Evolutionary conservation across 2,329 filamentous ascomycete genomes (phyloP), one percentile per base, ranked within the genome.

Genomic region (Ophiostoma angusticollis): DNA sequence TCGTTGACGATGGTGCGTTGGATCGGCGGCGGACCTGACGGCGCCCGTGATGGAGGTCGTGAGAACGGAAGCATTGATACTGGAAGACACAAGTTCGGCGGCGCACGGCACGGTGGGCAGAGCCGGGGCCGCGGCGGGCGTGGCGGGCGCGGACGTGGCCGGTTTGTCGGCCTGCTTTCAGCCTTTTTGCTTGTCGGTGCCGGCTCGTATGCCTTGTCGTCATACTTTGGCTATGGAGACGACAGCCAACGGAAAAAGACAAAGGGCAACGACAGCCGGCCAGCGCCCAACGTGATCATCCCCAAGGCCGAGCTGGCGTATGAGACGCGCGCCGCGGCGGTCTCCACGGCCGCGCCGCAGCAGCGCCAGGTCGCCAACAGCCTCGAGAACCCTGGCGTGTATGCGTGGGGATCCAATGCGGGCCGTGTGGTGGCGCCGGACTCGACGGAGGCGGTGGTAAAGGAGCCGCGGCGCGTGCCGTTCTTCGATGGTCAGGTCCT

Each of bases 341-440:
- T 24, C 3, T 9, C 68, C 45, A 64, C 68, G 18, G 57, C 62
- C 1, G 78, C 75, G 6, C 84, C 87, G 80, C 84, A 93, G 56
- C 85, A 93, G 60, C 62, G 84, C 6, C 89, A 95, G 62, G 82
- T 94, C 42, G 85, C 83, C 62, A 76, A 74, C 54, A 93, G 84
- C 58, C 77, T 72, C 69, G 74, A 76, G 58, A 78, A 83, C 44
- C 89, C 91, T 0, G 91, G 87, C 2, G 81, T 96, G 0, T 96
- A 93, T 59, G 77, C 81, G 5, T 98, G 91, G 89, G 91, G 91
- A 1, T 85, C 81, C 14, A 98, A 98, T 52, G 65, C 67, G 13
- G 84, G 86, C 44, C 73, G 72, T 49, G 87, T 94, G n/a, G 84
- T 83, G 27, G 86, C 87, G 30, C 86, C 87, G 1, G 78, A 81